phyloP scores from a whole-genome alignment of 768 basidiomycete species.

The Obba rivulosa region DNA sequence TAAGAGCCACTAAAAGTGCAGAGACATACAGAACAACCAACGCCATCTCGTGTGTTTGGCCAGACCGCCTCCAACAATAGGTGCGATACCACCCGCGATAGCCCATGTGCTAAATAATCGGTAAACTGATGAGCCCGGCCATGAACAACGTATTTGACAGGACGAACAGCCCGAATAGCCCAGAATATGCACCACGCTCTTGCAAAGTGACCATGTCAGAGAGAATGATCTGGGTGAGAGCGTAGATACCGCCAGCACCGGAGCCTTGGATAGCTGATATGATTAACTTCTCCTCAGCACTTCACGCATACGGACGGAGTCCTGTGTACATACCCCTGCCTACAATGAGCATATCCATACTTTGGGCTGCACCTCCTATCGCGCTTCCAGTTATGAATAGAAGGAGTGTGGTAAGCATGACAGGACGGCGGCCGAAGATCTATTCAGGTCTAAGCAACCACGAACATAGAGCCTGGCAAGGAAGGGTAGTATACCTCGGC shows the following conservation, averaged over 20 bases:
- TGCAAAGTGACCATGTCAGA: slow-evolving; percentile 16
- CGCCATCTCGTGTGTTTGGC: slow-evolving; percentile 14
- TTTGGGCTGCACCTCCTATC: slow-evolving; percentile 31
- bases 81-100: slow-evolving; percentile 21
- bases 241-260: slow-evolving; percentile 15
- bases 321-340: slow-evolving; percentile 21
- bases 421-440: slow-evolving; percentile 28
- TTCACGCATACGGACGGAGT: no score
- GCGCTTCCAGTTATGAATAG: slow-evolving; percentile 34
- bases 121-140: background rate
- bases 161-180: slow-evolving; percentile 10
- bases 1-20: background rate
- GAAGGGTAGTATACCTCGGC: no score
- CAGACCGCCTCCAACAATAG: slow-evolving; percentile 24
- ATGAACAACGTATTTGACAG: no score
- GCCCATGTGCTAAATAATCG: slow-evolving; percentile 21
- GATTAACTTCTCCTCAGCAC: background rate
- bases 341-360: slow-evolving; percentile 34
- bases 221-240: slow-evolving; percentile 13
- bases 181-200: slow-evolving; percentile 12
- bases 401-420: slow-evolving; percentile 23
- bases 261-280: slow-evolving; percentile 15
- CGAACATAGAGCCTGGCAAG: no score
- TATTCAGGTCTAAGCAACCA: no score
- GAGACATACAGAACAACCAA: slow-evolving; percentile 14